A percentile compares a stretch with the other conserved stretches of the same genome.
Evolutionary conservation across 441 rosid genomes (phyloP).

Genomic region (Gossypium laxum): DNA sequence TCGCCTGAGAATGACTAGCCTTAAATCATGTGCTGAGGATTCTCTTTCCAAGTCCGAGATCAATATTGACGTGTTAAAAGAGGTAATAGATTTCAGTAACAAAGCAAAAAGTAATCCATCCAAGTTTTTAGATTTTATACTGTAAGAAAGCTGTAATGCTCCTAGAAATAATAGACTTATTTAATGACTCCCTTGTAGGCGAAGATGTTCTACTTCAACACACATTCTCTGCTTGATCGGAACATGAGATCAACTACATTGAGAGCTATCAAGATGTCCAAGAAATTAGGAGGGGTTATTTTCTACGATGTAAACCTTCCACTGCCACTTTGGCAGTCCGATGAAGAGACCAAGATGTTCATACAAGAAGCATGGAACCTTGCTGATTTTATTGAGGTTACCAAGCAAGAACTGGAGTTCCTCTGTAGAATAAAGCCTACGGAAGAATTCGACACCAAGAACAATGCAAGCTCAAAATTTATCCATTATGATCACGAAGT

Average conservation of each 20-base stretch:
- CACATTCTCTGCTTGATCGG: slow-evolving; percentile 65
- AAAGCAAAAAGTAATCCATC: neutral
- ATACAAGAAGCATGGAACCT: slow-evolving; percentile 63
- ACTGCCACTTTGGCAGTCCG: slow-evolving; percentile 66
- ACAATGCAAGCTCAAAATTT: slow-evolving; percentile 51
- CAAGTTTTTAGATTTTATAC: no score
- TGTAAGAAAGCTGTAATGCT: neutral
- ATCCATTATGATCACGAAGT: slow-evolving; percentile 52
- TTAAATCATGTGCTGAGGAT: slow-evolving; percentile 79
- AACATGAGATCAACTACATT: slow-evolving; percentile 60
- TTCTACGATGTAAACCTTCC: slow-evolving; percentile 81
- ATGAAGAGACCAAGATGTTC: slow-evolving; percentile 58
- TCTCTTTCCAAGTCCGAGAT: slow-evolving; percentile 66
- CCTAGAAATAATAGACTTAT: slow-evolving; percentile 18
- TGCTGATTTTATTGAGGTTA: slow-evolving; percentile 65
- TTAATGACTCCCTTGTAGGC: slow-evolving; percentile 41
- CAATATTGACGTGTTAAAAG: slow-evolving; percentile 73
- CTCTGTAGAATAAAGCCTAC: slow-evolving; percentile 55
- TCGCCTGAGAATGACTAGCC: slow-evolving; percentile 50
- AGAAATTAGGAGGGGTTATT: slow-evolving; percentile 56
- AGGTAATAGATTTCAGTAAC: slow-evolving; percentile 38
- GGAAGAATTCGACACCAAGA: slow-evolving; percentile 61
- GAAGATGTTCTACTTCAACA: slow-evolving; percentile 72
- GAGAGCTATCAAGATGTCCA: slow-evolving; percentile 57
- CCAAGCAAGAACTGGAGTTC: slow-evolving; percentile 88